These are phyloP conservation scores for Sarocladiaceae sp. DNA, from an alignment of 2,329 filamentous ascomycete species.

Conservation along the genomic window DNA sequence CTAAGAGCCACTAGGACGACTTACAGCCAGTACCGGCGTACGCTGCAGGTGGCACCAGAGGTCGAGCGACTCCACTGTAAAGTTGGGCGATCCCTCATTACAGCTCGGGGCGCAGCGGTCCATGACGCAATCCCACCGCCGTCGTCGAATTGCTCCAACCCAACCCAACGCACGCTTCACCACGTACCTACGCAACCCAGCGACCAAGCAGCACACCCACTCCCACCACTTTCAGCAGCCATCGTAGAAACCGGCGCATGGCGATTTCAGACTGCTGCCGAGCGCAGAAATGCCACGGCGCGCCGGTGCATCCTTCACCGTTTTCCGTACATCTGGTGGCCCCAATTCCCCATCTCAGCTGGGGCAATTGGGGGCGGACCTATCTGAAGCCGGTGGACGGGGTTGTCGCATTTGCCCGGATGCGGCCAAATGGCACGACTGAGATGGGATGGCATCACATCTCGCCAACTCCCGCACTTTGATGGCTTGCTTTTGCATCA, in stretches of 20 bases:
- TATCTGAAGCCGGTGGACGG: neutral
- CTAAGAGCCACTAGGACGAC: too few relatives aligned
- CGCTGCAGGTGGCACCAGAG: too few relatives aligned
- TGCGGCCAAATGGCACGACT: neutral
- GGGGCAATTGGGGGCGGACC: neutral
- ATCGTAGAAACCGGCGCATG: too few relatives aligned
- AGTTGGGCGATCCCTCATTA: neutral
- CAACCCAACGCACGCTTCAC: neutral
- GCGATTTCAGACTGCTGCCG: too few relatives aligned
- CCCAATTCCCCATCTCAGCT: neutral
- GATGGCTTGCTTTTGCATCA: too few relatives aligned
- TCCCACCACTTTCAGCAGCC: too few relatives aligned
- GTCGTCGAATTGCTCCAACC: too few relatives aligned
- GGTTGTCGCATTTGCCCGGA: neutral
- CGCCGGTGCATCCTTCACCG: neutral
- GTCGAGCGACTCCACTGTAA: slow-evolving; percentile 9
- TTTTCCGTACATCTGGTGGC: neutral
- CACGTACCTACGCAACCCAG: neutral
- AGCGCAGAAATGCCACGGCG: neutral
- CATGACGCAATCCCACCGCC: slow-evolving; percentile 6
- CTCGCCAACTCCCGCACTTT: too few relatives aligned
- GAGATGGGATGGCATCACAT: neutral
- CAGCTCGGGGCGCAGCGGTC: slow-evolving; percentile 6
- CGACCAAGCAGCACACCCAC: neutral
- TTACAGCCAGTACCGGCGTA: too few relatives aligned